A percentile compares a stretch with the other conserved stretches of the same genome.
Conservation (phyloP, 2,329 filamentous ascomycete species). For the Xylariales sp. region DNA sequence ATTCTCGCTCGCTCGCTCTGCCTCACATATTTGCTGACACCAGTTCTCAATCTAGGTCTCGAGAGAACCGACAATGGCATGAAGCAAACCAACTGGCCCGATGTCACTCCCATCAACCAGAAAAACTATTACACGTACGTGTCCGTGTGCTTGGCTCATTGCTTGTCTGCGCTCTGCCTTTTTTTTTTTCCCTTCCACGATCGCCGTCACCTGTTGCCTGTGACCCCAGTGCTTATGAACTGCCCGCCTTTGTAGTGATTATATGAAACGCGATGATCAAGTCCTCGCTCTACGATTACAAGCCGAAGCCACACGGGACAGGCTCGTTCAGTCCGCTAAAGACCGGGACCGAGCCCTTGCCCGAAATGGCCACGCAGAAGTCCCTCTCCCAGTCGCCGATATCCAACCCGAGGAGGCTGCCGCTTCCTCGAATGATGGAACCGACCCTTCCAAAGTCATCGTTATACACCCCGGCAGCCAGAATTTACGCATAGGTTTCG, state of each 20-base stretch:
- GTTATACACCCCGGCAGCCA: constrained; percentile 96
- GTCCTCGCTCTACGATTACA: constrained; percentile 89
- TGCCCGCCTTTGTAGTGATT: constrained; percentile 72
- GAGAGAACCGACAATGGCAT: constrained; percentile 98
- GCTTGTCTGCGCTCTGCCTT: not conserved
- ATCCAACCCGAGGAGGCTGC: constrained; percentile 68
- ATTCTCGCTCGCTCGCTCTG: not conserved
- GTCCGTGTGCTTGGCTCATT: not conserved
- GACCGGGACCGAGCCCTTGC: constrained; percentile 88
- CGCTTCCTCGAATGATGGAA: constrained; percentile 67
- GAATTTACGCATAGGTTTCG: constrained; percentile 91
- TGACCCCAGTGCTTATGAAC: constrained; percentile 31
- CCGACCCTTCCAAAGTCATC: constrained; percentile 88
- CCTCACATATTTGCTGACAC: constrained; percentile 10
- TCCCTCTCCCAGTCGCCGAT: constrained; percentile 69
- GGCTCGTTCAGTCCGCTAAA: constrained; percentile 85
- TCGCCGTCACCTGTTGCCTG: constrained; percentile 18
- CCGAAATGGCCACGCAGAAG: constrained; percentile 75
- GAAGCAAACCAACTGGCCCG: constrained; percentile 93
- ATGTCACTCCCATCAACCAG: constrained; percentile 94
- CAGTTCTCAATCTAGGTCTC: constrained; percentile 71
- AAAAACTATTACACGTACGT: constrained; percentile 98
- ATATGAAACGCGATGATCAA: constrained; percentile 98
- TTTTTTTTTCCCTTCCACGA: not conserved
- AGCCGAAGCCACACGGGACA: constrained; percentile 85